Percentiles rank a stretch among this genome's conserved stretches.
Evolutionary conservation across 164 flowering plant species (phyloP).

Genomic region (Nymphaea colorata): DNA sequence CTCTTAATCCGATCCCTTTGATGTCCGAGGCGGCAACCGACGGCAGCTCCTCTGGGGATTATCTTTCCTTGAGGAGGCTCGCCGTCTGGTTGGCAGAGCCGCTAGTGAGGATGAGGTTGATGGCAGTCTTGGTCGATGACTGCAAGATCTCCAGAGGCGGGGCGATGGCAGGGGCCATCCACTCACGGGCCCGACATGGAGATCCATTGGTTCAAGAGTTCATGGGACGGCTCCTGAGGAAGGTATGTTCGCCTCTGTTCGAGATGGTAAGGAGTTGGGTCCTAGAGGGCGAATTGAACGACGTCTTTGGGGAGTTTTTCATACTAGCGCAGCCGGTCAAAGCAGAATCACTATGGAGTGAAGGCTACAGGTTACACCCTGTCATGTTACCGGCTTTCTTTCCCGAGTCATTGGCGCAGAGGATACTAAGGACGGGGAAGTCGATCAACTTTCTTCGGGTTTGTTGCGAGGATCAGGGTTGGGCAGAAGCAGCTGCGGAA

Average conservation of each 20-base stretch:
- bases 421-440: constrained; percentile 89
- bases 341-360: constrained; percentile 96
- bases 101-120: constrained; percentile 85
- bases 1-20: constrained; percentile 82
- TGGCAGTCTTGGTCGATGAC: constrained; percentile 93
- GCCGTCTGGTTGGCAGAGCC: constrained; percentile 98
- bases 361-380: constrained; percentile 72
- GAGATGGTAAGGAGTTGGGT: constrained; percentile 99
- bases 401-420: constrained; percentile 72
- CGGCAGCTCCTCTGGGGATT: constrained; percentile 35
- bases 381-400: constrained; percentile 94
- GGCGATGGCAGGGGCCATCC: constrained; percentile 98
- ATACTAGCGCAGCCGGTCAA: constrained; percentile 81
- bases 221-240: constrained; percentile 67
- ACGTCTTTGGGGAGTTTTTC: constrained; percentile 82
- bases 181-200: constrained; percentile 91
- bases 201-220: constrained; percentile 87
- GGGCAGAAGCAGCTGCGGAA: constrained; percentile 88
- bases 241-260: constrained; percentile 94
- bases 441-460: constrained; percentile 95
- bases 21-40: constrained; percentile 37
- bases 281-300: constrained; percentile 95
- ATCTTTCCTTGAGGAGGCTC: constrained; percentile 80
- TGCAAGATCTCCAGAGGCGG: constrained; percentile 86
- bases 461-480: constrained; percentile 93